Conservation (phyloP, 768 basidiomycete species). For the Amanita exitialis region DNA sequence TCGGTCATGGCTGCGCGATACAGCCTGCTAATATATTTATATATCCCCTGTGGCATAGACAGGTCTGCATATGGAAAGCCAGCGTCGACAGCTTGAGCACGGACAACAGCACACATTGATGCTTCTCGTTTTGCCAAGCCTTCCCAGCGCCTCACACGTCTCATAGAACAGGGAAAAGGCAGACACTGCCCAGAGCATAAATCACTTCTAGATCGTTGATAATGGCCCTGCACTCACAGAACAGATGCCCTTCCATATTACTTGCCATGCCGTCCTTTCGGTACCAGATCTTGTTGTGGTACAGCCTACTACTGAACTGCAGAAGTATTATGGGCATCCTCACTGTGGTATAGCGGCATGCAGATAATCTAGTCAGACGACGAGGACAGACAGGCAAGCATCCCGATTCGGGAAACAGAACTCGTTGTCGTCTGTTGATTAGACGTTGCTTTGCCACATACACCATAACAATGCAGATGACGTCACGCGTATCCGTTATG, state of each 20-base stretch:
- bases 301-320: neutral
- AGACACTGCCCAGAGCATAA: neutral
- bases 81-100: neutral
- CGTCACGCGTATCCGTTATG: no score
- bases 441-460: no score
- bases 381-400: neutral
- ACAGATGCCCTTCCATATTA: neutral
- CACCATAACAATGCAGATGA: no score
- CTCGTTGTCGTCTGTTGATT: no score
- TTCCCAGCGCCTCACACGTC: neutral
- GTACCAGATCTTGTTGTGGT: conserved; percentile 1
- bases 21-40: neutral
- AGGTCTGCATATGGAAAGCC: neutral
- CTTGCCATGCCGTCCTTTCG: conserved; percentile 1
- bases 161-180: neutral
- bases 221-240: neutral
- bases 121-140: neutral
- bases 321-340: no score
- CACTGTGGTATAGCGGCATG: neutral
- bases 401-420: neutral
- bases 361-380: neutral
- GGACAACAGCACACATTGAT: neutral
- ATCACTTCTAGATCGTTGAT: no score
- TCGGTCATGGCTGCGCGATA: neutral
- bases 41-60: neutral